Base-by-base conservation (phyloP, 1,284 basidiomycete genomes). In the Melampsora larici-populina region DNA sequence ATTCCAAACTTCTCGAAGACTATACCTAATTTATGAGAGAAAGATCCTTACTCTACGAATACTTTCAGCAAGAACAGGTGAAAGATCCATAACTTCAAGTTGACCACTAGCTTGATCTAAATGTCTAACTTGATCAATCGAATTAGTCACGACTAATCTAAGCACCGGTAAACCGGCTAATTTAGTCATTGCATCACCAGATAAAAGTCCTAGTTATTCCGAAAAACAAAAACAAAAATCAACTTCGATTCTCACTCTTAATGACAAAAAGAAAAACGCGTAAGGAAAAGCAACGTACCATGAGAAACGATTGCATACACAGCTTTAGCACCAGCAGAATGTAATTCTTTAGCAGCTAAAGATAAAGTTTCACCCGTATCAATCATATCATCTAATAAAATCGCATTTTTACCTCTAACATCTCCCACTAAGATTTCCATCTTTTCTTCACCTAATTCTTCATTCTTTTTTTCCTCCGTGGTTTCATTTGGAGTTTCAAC, bases 341-440 rank as follows among this genome's bases (percentile, higher is more conserved):
- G 87, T 79, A 99, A 86, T 3, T 94, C 92, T 73, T 89, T 89
- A 15, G 90, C 91, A 36, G 96, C 96, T 21, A 97, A 86, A 15
- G 89, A 86, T 31, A 99, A 88, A 1, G 97, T 99, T 79, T 88
- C 88, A 1, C 95, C 96, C 6, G 93, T 94, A 84, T 99, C 97
- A 83, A 97, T 91, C 94, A 99, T 98, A 84, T 99, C 96, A 84
- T 99, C 96, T 40, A 99, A 91, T 68, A 99, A 87, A 82, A 99
- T 96, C 40, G 93, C 94, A 70, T 92, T 88, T 91, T 95, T 95
- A 85, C 91, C 94, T 81, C 88, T 88, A 79, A 99, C 96, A 83
- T 98, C 93, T n/a, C 96, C 96, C 71, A 99, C 96, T 49, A 99
- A 87, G 74, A 99, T 88, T 84, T 99, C 94, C 93, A 98, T 96